Base-by-base conservation (phyloP, 164 flowering plant genomes). In the Cinnamomum chago region DNA sequence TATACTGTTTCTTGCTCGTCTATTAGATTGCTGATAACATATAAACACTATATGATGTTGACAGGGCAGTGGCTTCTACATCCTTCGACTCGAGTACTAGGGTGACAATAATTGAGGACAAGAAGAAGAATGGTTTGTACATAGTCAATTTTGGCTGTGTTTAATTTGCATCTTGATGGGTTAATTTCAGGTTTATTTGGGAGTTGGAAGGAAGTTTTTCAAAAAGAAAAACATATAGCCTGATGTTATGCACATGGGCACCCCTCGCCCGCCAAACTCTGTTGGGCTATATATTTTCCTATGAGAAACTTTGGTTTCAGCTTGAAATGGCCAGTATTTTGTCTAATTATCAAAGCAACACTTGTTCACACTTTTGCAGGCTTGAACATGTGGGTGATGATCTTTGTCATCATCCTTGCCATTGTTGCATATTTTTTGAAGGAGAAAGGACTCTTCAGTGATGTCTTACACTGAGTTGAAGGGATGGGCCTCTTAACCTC, bases 11-110 rank as follows among this genome's bases (percentile, higher is more conserved):
- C 24, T 12, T 66, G 28, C 75, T 14, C 7, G 5, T 55, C 60
- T 55, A 14, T 15, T 55, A 14, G 60, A 55, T 55, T 55, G n/a
- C n/a, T 55, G 60, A 55, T 15, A 55, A 14, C 5, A 55, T 55
- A 62, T n/a, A 71, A 50, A 33, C 60, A 58, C 68, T 25, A 64
- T 22, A 13, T 1, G 66, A 47, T 50, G 14, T 2, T 74, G 23
- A 70, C 88, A 94, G 98, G 83, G 87, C 88, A 67, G 79, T 94
- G 86, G 82, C 84, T 40, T 92, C 98, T 71, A 82, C 87, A 50
- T 92, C 98, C 50, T 65, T 91, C 83, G 97, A 90, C 74, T 85
- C 97, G 33, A 91, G 94, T 80, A 92, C 86, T 30, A 88, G 95
- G 81, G 92, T 94, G 75, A 91, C 98, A 62, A 18, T 76, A 30